Conservation (phyloP, 345 rosid genomes). For the Gossypium mustelinum region DNA sequence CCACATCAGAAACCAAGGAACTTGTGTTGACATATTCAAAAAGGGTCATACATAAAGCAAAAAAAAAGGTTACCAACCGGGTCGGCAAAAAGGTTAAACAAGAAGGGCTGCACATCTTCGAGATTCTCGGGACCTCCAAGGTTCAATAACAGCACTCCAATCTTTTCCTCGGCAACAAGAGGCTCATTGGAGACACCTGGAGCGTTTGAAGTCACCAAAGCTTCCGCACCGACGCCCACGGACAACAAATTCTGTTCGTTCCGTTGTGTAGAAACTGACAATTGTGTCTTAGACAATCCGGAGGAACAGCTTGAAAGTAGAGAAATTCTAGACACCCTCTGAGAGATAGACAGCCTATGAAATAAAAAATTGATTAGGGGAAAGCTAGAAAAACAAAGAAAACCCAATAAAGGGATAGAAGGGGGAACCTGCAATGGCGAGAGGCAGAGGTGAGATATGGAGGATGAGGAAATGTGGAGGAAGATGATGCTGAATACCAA, state of each 20-base stretch:
- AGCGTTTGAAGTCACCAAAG: constrained; percentile 54
- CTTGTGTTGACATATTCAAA: background rate
- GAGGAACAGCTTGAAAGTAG: constrained; percentile 22
- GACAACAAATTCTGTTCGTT: constrained; percentile 22
- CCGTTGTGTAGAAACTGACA: constrained; percentile 26
- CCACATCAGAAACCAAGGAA: no score
- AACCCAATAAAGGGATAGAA: constrained; percentile 16
- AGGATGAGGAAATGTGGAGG: constrained; percentile 39
- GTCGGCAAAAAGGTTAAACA: constrained; percentile 96
- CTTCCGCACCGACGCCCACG: constrained; percentile 40
- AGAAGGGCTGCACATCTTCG: constrained; percentile 94
- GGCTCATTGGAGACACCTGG: constrained; percentile 32
- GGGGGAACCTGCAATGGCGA: constrained; percentile 23
- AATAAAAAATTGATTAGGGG: no score
- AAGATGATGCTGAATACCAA: constrained; percentile 37
- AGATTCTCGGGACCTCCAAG: constrained; percentile 99
- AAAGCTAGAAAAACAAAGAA: constrained; percentile 15
- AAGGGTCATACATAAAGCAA: background rate
- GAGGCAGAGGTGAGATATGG: constrained; percentile 26
- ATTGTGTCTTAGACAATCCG: constrained; percentile 30
- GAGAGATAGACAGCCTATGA: constrained; percentile 25
- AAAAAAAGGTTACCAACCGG: constrained; percentile 54
- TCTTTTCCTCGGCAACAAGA: constrained; percentile 48
- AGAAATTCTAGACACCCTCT: constrained; percentile 32
- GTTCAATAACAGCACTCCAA: constrained; percentile 84